Conservation (phyloP, 306 rosid species). For the Purshia tridentata region DNA sequence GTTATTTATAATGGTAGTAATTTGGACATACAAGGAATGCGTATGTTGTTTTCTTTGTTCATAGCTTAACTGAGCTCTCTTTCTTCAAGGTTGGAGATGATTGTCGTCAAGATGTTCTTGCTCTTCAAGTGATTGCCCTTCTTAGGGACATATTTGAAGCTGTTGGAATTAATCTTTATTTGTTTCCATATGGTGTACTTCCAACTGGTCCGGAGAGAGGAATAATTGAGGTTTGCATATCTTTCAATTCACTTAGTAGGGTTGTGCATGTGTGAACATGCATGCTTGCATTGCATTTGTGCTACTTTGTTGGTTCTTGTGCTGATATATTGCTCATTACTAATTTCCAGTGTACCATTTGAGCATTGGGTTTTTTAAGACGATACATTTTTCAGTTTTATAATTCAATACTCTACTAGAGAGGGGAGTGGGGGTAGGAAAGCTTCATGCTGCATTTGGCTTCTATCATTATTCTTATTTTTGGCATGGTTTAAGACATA, state of each 20-base stretch:
- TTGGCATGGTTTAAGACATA: neutral
- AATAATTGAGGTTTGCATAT: conserved; percentile 73
- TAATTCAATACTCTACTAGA: neutral
- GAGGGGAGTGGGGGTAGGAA: neutral
- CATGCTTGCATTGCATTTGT: neutral
- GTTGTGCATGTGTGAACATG: neutral
- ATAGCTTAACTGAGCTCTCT: conserved; percentile 34
- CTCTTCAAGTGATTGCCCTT: conserved; percentile 96
- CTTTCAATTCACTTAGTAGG: conserved; percentile 13
- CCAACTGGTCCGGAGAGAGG: conserved; percentile 98
- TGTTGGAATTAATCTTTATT: conserved; percentile 81
- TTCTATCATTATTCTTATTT: neutral
- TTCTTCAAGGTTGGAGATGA: conserved; percentile 90
- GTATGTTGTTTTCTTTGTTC: conserved; percentile 12
- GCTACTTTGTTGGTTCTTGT: conserved; percentile 4
- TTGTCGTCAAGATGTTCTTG: conserved; percentile 99
- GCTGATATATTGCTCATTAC: neutral
- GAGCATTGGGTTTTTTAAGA: neutral
- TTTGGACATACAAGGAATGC: neutral
- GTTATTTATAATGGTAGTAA: neutral
- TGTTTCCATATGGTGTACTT: conserved; percentile 93
- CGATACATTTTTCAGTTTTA: neutral
- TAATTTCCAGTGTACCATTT: neutral
- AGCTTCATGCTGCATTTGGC: neutral
- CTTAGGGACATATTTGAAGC: conserved; percentile 95